Percentiles rank a stretch among this genome's conserved stretches.
These are phyloP conservation scores for Neurospora sp. DNA, from an alignment of 495 filamentous ascomycete genomes.

Conservation along the genomic window DNA sequence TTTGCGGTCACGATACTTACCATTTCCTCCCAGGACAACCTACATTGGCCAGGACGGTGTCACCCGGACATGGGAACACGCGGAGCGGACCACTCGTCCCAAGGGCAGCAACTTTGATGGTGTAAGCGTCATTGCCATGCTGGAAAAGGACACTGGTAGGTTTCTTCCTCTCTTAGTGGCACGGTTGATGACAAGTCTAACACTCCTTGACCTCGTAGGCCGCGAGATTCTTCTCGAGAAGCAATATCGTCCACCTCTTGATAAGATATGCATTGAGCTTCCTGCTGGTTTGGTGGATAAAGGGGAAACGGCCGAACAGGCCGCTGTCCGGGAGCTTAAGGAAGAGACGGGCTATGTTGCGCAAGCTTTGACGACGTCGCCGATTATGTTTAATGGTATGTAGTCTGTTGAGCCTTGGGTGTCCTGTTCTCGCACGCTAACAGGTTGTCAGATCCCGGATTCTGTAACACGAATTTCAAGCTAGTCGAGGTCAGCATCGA, in stretches of 20 bases:
- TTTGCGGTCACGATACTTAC: slow-evolving; percentile 2
- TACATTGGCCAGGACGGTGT: slow-evolving; percentile 63
- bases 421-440: background rate
- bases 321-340: slow-evolving; percentile 77
- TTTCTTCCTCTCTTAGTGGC: no score
- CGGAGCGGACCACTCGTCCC: slow-evolving; percentile 65
- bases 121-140: slow-evolving; percentile 80
- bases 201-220: slow-evolving; percentile 20
- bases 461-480: slow-evolving; percentile 80
- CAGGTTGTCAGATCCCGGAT: slow-evolving; percentile 45
- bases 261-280: slow-evolving; percentile 65
- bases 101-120: slow-evolving; percentile 65
- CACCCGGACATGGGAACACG: slow-evolving; percentile 69
- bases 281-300: slow-evolving; percentile 82
- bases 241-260: slow-evolving; percentile 78
- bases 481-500: slow-evolving; percentile 78
- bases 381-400: slow-evolving; percentile 78
- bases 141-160: slow-evolving; percentile 52
- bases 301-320: slow-evolving; percentile 65
- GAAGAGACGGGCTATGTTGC: slow-evolving; percentile 93
- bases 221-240: slow-evolving; percentile 76
- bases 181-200: background rate
- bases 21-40: slow-evolving; percentile 41
- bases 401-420: background rate
- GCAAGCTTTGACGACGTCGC: slow-evolving; percentile 52